Base-by-base conservation (phyloP, 1,139 yeast species). In the Suhomyces coccinellae region DNA sequence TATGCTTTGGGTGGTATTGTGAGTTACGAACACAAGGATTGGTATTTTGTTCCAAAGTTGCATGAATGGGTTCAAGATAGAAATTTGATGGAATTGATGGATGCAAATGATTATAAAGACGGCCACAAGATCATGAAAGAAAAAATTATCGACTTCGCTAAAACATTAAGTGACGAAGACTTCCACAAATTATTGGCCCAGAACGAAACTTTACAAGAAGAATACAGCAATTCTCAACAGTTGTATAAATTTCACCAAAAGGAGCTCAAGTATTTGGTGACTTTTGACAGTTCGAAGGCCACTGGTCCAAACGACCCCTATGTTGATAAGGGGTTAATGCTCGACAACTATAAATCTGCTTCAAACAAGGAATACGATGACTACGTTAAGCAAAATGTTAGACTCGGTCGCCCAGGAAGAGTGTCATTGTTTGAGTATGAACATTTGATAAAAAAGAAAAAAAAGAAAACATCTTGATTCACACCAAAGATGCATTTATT, bases 211-310 rank as follows among this genome's bases (percentile, higher is more conserved):
- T 53, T 73, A 39, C 52, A 61, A 39, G 62, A 64, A 33, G 77
- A 73, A 47, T 75, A 68, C 51, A 73, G 67, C 44, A 55, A 71
- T 43, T 72, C 77, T 5, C 69, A 66, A 45, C 59, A 62, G 22
- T 51, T 61, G 27, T 73, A 77, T 1, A 59, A 61, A 4, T 53
- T 61, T 36, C 80, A 75, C 52, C 64, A 61, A 32, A 43, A 52
- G 22, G 79, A 74, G 50, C 63, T 57, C 32, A 69, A 71, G 12
- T 44, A 41, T 32, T 47, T 58, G 29, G 62, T 63, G 27, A 36
- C 30, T 13, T 39, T 14, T 29, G 45, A 45, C 48, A 61, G 57
- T 27, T 43, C 49, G 4, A 41, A 47, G 31, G 61, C 62, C 1
- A 51, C 52, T 29, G 64, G 62, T 33, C 53, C 51, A 36, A 38